A percentile compares a stretch with the other conserved stretches of the same genome.
phyloP scores from a whole-genome alignment of 2,329 filamentous ascomycete species.

The Phoma herbarum region DNA sequence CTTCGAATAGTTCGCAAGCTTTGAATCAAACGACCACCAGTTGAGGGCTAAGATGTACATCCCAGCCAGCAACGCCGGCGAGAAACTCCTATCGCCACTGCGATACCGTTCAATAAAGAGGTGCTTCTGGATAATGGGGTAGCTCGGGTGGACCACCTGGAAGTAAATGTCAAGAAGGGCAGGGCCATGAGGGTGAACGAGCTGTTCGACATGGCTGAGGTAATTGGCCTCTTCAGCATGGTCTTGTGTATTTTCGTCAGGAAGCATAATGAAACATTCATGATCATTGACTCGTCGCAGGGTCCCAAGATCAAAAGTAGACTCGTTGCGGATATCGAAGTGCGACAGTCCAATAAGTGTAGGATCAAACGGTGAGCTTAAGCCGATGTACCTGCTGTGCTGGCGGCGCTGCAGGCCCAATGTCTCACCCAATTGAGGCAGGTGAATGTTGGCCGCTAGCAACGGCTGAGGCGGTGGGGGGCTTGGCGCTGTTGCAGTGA shows the following conservation, averaged over 20 bases:
- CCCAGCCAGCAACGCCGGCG: conserved; percentile 78
- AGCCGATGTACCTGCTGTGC: conserved; percentile 83
- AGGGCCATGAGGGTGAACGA: conserved; percentile 80
- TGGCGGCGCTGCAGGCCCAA: conserved; percentile 79
- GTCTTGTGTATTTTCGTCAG: conserved; percentile 75
- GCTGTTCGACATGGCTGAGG: conserved; percentile 75
- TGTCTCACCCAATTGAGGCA: conserved; percentile 56
- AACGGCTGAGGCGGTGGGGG: conserved; percentile 44
- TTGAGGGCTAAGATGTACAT: conserved; percentile 87
- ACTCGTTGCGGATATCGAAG: conserved; percentile 84
- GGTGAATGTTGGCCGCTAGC: conserved; percentile 40
- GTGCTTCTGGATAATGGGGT: conserved; percentile 82
- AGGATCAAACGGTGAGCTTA: conserved; percentile 84
- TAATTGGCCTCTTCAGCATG: conserved; percentile 75
- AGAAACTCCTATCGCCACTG: conserved; percentile 75
- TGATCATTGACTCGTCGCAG: conserved; percentile 78
- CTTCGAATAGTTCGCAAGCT: conserved; percentile 68
- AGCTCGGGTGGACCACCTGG: conserved; percentile 78
- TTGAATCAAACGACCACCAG: conserved; percentile 82
- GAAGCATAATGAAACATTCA: conserved; percentile 82
- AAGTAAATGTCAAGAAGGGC: conserved; percentile 84
- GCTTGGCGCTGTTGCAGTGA: conserved; percentile 52
- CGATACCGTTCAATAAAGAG: conserved; percentile 83
- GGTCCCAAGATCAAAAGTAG: conserved; percentile 68
- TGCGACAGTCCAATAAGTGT: conserved; percentile 82